Conservation (phyloP, 768 basidiomycete genomes). For the Leccinellum luteum region DNA sequence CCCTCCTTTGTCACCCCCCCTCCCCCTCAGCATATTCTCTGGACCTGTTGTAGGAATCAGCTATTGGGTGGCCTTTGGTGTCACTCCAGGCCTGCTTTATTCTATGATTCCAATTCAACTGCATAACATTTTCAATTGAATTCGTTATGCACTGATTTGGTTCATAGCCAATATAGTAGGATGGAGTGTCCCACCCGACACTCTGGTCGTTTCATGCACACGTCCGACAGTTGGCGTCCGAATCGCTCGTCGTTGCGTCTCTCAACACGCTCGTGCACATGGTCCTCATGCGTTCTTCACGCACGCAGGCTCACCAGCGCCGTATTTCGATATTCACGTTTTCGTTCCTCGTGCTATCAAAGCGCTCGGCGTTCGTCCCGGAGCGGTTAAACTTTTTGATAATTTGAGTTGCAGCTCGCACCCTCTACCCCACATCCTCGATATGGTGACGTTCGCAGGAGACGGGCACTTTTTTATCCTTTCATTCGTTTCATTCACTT, state of each 20-base stretch:
- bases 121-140: conserved; percentile 34
- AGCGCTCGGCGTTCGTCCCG: background rate
- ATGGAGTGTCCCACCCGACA: conserved; percentile 36
- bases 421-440: conserved; percentile 16
- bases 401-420: conserved; percentile 20
- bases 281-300: too few relatives aligned
- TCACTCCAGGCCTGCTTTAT: conserved; percentile 32
- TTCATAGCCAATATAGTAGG: conserved; percentile 62
- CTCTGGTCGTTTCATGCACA: conserved; percentile 3
- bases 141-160: conserved; percentile 38
- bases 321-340: background rate
- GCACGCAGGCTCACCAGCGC: background rate
- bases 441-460: conserved; percentile 3
- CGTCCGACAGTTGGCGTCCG: background rate
- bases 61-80: conserved; percentile 24
- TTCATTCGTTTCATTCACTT: background rate
- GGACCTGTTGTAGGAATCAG: conserved; percentile 11
- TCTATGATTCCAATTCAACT: conserved; percentile 40
- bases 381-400: conserved; percentile 26
- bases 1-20: background rate
- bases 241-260: background rate
- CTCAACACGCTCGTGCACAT: background rate
- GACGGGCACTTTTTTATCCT: background rate
- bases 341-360: background rate
- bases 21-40: background rate